Evolutionary conservation across 2,329 filamentous ascomycete genomes (phyloP).

Genomic region (Sordariomycetes sp.): DNA sequence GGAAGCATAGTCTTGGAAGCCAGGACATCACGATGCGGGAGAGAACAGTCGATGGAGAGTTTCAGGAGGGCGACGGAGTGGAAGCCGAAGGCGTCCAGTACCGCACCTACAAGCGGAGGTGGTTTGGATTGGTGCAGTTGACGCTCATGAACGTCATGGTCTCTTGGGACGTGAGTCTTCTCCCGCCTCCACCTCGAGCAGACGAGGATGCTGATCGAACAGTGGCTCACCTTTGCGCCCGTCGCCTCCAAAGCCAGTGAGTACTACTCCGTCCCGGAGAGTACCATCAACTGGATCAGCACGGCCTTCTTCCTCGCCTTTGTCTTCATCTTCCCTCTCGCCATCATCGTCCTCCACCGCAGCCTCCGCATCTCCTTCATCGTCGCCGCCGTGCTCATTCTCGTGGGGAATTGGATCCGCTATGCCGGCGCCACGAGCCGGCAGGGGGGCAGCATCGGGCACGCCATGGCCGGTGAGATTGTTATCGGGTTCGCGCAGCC

Average conservation of each 20-base stretch:
- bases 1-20: slow-evolving; percentile 1
- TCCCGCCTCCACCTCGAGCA: too few species aligned
- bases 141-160: slow-evolving; percentile 86
- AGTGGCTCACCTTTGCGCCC: slow-evolving; percentile 91
- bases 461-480: slow-evolving; percentile 87
- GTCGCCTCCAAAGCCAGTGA: slow-evolving; percentile 63
- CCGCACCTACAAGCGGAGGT: slow-evolving; percentile 68
- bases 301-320: slow-evolving; percentile 80
- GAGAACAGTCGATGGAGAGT: slow-evolving; percentile 1
- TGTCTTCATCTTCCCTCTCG: slow-evolving; percentile 58
- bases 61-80: neutral
- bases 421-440: slow-evolving; percentile 57
- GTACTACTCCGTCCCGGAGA: slow-evolving; percentile 69
- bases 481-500: slow-evolving; percentile 84
- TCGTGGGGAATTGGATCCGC: slow-evolving; percentile 86
- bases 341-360: slow-evolving; percentile 69
- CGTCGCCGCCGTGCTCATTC: slow-evolving; percentile 59
- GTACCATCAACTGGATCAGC: slow-evolving; percentile 84
- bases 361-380: slow-evolving; percentile 75
- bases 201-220: neutral
- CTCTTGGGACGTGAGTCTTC: slow-evolving; percentile 78
- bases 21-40: slow-evolving; percentile 15
- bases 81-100: slow-evolving; percentile 15
- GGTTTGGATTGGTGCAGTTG: slow-evolving; percentile 78
- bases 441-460: slow-evolving; percentile 55